Base-by-base conservation (phyloP, 1,284 basidiomycete species). In the Pholiota adiposa region DNA sequence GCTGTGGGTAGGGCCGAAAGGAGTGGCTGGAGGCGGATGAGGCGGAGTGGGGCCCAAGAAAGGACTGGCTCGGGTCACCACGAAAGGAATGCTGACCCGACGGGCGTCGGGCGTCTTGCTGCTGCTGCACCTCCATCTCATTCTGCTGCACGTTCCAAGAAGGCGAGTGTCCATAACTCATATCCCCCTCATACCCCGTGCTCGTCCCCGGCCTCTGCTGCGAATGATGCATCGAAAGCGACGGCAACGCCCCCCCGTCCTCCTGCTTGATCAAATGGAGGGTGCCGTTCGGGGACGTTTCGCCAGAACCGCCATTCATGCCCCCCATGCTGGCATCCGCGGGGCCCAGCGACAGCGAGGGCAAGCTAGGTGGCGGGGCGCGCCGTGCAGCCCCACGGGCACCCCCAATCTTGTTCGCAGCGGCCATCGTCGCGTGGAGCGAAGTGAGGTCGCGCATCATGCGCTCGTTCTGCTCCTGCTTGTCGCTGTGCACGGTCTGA, bases 401-500 rank as follows among this genome's bases (percentile, higher is more conserved):
- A 52, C 75, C 73, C 54, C 79, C 74, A 44, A 79, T 74, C 74
- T 90, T 90, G 75, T 82, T 84, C 40, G 86, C 86, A 12, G 88
- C 88, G 19, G 87, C 85, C 87, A 97, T 92, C 52, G 84, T 86
- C 29, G 94, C 90, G 67, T 97, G 95, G 31, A 97, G 83, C 2
- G 88, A 85, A 33, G 92, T 92, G 60, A 97, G 87, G 59, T 94
- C 91, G 64, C 89, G 87, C 86, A 97, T 93, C 92, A 96, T 96
- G 46, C 84, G 79, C 72, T 96, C 93, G 80, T 98, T 98, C 72
- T 89, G 84, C 0, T 92, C 89, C 71, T 85, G 84, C 76, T 92
- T 92, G 71, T 97, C 94, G 25, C 94, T 89, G 71, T 98, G 96
- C 1, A 97, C 95, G 3, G 96, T 97, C 77, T 96, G 92, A 0